Base-by-base conservation (phyloP, 2,329 filamentous ascomycete species). In the Fusarium drepaniforme region DNA sequence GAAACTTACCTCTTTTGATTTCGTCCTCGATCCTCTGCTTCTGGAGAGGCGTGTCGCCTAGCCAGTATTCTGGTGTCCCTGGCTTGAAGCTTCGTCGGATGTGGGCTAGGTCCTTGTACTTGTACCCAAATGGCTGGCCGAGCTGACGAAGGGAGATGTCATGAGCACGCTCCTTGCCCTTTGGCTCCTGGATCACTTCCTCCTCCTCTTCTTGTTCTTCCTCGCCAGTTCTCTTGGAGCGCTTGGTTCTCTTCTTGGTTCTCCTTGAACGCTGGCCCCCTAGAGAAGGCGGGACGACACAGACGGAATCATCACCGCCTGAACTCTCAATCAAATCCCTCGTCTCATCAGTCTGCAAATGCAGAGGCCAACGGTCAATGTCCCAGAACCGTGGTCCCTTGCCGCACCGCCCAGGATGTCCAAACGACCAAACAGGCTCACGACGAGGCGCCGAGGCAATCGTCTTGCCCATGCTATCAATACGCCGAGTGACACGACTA, bases 321-420 rank as follows among this genome's bases (percentile, higher is more conserved):
- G 68, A 64, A 18, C 33, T 56, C 23, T 64, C 40, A 65, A 86
- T 82, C 21, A 73, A 61, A 15, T 76, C 67, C 61, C 81, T 80
- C n/a, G 72, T 78, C 25, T 77, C 73, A 28, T 78, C 61, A 8
- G 70, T 79, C 73, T 88, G 85, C 63, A 85, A 76, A 30, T 84
- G 75, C 23, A 85, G 51, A 40, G 87, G 87, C 88, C 88, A 90
- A 44, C 86, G 83, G 75, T 85, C 81, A 53, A 89, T 78, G 71
- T 81, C 78, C 80, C 87, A 89, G 77, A 83, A 89, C 8, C 76
- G 72, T 56, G 62, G 75, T 59, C 58, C 73, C 9, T 57, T 67
- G 37, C 30, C 66, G 25, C 70, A 75, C 7, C 71, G 73, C 21
- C 65, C 73, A 23, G 80, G 74, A 35, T 80, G 78, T 5, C 73